Conservation (phyloP, 2,329 filamentous ascomycete genomes). For the Colletotrichum sp. region DNA sequence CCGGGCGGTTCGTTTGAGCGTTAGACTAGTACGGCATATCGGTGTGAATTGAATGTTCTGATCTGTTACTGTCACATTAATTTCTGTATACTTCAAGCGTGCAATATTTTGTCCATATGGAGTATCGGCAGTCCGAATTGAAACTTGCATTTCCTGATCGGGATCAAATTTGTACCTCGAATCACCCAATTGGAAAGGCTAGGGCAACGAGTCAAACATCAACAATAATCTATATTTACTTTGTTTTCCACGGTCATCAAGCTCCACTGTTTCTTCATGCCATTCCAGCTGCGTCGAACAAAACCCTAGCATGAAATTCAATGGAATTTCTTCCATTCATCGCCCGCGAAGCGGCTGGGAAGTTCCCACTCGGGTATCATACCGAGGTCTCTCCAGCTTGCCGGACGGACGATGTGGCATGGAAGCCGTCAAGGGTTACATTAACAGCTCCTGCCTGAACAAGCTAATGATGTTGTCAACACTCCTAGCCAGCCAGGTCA, state of each 20-base stretch:
- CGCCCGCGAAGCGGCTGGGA: not conserved
- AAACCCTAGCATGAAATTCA: not conserved
- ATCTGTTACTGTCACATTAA: not conserved
- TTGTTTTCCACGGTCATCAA: not conserved
- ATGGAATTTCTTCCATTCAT: not conserved
- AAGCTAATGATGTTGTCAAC: slow-evolving; percentile 56
- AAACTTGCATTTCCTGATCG: not conserved
- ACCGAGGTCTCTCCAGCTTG: not conserved
- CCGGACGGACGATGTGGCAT: slow-evolving; percentile 51
- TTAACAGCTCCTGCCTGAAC: slow-evolving; percentile 94
- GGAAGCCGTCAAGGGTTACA: slow-evolving; percentile 82
- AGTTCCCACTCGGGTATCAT: not conserved
- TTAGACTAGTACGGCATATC: not conserved
- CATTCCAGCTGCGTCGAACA: not conserved
- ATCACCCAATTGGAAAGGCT: not conserved
- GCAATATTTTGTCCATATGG: not conserved
- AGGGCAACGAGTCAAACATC: not conserved
- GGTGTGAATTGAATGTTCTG: not conserved
- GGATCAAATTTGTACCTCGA: not conserved
- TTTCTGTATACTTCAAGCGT: not conserved
- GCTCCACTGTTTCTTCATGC: not conserved
- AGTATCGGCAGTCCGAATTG: not conserved
- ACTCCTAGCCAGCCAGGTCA: not conserved
- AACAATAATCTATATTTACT: not conserved
- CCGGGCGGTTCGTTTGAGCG: not conserved